A percentile compares a stretch with the other conserved stretches of the same genome.
Conservation (phyloP, 257 asterid genomes). For the Lavandula angustifolia region DNA sequence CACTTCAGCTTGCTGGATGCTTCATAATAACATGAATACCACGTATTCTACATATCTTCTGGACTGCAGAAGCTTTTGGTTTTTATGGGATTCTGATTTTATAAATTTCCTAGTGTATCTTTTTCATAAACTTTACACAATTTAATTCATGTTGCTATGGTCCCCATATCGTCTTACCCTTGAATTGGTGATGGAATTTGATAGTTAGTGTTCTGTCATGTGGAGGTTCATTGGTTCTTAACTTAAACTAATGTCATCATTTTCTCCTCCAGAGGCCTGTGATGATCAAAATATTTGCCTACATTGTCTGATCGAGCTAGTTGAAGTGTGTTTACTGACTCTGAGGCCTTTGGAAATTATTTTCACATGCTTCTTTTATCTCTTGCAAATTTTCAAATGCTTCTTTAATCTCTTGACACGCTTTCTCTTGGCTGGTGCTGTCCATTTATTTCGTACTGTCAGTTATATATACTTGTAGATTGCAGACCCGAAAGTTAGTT, state of each 20-base stretch:
- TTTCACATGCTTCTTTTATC: too few species aligned
- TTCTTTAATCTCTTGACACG: too few species aligned
- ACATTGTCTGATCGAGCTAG: slow-evolving; percentile 43
- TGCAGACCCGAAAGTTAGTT: too few species aligned
- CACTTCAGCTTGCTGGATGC: background rate
- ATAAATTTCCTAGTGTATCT: background rate
- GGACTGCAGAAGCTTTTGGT: background rate
- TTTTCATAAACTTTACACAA: background rate
- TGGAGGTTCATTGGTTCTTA: background rate
- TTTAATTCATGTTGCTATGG: background rate
- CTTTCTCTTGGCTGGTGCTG: too few species aligned
- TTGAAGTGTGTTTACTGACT: slow-evolving; percentile 20
- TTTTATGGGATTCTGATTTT: background rate
- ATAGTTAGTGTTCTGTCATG: background rate
- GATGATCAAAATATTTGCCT: slow-evolving; percentile 48
- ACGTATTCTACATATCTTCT: background rate
- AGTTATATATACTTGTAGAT: too few species aligned
- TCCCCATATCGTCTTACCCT: background rate
- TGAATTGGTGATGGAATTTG: background rate
- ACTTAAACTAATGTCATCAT: background rate
- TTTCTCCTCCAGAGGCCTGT: slow-evolving; percentile 35
- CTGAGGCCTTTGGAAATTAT: too few species aligned
- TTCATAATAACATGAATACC: background rate
- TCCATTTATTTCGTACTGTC: too few species aligned
- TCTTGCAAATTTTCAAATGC: too few species aligned